Conservation (phyloP, 305 asterid genomes). For the Galium porrigens region DNA sequence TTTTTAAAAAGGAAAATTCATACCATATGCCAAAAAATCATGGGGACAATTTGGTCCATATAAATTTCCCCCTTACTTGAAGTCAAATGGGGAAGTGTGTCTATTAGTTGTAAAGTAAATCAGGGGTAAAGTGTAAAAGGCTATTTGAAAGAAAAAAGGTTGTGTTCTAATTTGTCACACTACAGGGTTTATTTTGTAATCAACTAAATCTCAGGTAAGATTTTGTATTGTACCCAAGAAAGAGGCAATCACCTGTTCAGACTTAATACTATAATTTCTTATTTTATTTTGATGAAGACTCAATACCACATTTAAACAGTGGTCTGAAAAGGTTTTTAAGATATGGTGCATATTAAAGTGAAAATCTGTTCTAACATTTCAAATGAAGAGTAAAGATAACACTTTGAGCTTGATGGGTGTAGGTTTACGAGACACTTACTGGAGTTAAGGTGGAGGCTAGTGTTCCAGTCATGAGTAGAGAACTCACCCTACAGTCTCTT, state of each 20-base stretch:
- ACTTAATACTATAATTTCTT: too few relatives aligned
- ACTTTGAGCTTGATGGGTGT: constrained; percentile 15
- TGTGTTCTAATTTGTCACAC: not conserved
- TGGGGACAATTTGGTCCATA: too few relatives aligned
- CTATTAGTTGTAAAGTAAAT: not conserved
- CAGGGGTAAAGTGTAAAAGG: not conserved
- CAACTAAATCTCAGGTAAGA: not conserved
- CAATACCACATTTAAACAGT: not conserved
- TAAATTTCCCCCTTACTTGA: too few relatives aligned
- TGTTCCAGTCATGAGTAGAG: constrained; percentile 51
- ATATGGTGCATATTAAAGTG: constrained; percentile 2
- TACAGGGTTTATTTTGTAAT: not conserved
- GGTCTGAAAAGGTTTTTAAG: not conserved
- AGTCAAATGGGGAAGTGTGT: not conserved
- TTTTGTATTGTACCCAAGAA: not conserved
- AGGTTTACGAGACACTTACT: constrained; percentile 90
- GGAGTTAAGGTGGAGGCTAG: constrained; percentile 87
- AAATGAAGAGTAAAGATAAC: constrained; percentile 1
- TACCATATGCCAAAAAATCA: too few relatives aligned
- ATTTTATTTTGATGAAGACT: too few relatives aligned
- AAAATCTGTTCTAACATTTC: not conserved
- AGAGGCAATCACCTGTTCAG: not conserved
- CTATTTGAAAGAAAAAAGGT: not conserved
- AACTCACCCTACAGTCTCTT: constrained; percentile 53
- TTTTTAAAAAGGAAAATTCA: too few relatives aligned